phyloP scores from a whole-genome alignment of 805 yeast genomes.

The Yarrowia sp. region DNA sequence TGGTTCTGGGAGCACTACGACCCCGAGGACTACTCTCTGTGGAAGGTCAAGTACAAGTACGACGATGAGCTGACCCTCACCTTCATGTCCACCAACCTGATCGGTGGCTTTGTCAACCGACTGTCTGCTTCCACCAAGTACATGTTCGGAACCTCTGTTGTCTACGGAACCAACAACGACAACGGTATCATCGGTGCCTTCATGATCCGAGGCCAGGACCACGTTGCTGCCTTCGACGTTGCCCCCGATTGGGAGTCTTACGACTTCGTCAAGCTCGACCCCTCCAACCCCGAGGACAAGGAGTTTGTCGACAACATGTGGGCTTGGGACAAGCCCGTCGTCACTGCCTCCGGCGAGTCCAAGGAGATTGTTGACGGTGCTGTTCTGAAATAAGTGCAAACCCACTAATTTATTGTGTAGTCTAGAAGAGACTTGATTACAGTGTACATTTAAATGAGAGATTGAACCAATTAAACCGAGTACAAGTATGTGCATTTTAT shows the following conservation, averaged over 20 bases:
- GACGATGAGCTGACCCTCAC: slow-evolving; percentile 96
- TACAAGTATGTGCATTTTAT: too few species aligned
- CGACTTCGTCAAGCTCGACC: slow-evolving; percentile 80
- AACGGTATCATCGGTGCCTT: slow-evolving; percentile 97
- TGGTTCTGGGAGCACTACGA: slow-evolving; percentile 98
- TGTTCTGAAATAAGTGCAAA: slow-evolving; percentile 79
- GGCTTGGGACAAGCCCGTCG: slow-evolving; percentile 97
- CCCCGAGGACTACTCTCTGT: slow-evolving; percentile 91
- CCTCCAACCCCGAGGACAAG: slow-evolving; percentile 75
- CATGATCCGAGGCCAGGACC: slow-evolving; percentile 94
- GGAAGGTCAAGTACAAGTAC: slow-evolving; percentile 96
- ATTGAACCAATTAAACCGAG: neutral
- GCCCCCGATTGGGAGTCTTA: slow-evolving; percentile 99
- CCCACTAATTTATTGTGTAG: slow-evolving; percentile 30
- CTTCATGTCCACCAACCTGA: slow-evolving; percentile 97
- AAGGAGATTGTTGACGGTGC: slow-evolving; percentile 96
- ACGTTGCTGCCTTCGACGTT: slow-evolving; percentile 90
- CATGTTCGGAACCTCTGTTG: slow-evolving; percentile 92
- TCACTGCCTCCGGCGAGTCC: slow-evolving; percentile 70
- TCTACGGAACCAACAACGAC: slow-evolving; percentile 98
- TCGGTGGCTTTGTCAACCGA: slow-evolving; percentile 98
- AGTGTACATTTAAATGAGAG: slow-evolving; percentile 17
- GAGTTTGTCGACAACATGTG: slow-evolving; percentile 87
- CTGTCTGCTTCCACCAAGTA: slow-evolving; percentile 88
- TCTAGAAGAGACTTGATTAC: slow-evolving; percentile 22